phyloP scores from a whole-genome alignment of 2,329 filamentous ascomycete species.

The Trichoderma guizhouense region DNA sequence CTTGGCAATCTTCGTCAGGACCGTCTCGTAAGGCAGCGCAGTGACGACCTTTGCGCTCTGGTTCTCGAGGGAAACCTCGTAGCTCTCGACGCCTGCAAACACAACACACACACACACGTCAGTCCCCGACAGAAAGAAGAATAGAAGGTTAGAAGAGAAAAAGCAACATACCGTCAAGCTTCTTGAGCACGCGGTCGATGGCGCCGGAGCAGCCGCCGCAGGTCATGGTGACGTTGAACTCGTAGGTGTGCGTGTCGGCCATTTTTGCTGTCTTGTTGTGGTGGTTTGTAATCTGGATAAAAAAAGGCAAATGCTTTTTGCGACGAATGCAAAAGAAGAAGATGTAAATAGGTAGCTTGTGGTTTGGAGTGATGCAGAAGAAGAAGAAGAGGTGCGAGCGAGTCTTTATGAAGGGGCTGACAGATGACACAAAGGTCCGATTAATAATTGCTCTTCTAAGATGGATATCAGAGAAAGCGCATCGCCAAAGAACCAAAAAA shows the following conservation, averaged over 20 bases:
- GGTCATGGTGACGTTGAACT: conserved; percentile 91
- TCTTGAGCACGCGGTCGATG: conserved; percentile 86
- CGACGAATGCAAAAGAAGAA: not conserved
- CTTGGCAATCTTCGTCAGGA: conserved; percentile 87
- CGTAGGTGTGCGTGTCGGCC: conserved; percentile 81
- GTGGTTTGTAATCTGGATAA: not conserved
- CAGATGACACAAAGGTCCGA: not conserved
- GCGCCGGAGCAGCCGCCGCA: conserved; percentile 96
- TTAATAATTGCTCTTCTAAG: conserved; percentile 14
- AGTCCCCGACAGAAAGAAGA: not conserved
- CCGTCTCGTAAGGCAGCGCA: conserved; percentile 70
- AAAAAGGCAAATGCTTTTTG: not conserved
- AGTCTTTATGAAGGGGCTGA: not conserved
- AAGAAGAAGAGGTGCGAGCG: not conserved
- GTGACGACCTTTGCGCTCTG: conserved; percentile 79
- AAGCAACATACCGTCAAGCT: conserved; percentile 69
- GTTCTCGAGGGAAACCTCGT: conserved; percentile 80
- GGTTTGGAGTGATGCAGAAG: not conserved
- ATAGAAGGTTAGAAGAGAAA: not conserved
- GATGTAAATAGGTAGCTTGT: not conserved
- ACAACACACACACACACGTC: not conserved
- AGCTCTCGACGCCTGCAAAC: conserved; percentile 73
- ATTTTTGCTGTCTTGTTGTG: conserved; percentile 45
- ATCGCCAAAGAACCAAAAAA: not conserved
- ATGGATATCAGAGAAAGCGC: not conserved